Percentiles rank a stretch among this genome's conserved stretches.
These are phyloP conservation scores for Sphaerosporella brunnea DNA, from an alignment of 495 filamentous ascomycete genomes.

Conservation along the genomic window DNA sequence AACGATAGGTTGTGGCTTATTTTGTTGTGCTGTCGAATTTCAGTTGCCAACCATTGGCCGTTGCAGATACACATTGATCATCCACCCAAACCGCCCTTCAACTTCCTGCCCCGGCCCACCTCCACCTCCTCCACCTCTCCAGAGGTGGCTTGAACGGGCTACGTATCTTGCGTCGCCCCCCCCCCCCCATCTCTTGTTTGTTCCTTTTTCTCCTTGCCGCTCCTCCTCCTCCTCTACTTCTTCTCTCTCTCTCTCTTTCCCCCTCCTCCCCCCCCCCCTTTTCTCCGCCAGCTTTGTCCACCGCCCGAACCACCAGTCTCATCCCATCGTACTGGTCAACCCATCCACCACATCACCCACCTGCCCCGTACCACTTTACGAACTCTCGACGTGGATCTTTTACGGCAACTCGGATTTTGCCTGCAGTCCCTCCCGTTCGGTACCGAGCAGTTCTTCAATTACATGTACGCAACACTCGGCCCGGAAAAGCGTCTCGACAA, in stretches of 20 bases:
- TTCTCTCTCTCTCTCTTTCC: background rate
- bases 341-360: background rate
- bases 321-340: background rate
- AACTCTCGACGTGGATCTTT: slow-evolving; percentile 1
- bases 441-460: background rate
- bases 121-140: too few species aligned
- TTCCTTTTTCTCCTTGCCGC: too few species aligned
- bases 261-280: background rate
- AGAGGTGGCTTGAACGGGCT: too few species aligned
- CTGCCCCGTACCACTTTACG: background rate
- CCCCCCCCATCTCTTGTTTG: too few species aligned
- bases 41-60: too few species aligned
- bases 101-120: too few species aligned
- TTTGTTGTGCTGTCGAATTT: too few species aligned
- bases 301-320: background rate
- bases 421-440: background rate
- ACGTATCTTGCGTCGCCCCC: too few species aligned
- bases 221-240: background rate
- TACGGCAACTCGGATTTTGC: background rate
- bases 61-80: too few species aligned
- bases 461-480: background rate
- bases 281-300: background rate
- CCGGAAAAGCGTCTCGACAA: background rate
- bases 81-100: too few species aligned
- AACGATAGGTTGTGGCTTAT: too few species aligned